These are phyloP conservation scores for Mucor mucedo DNA, from an alignment of 371 early-diverging fungal genomes.

Conservation along the genomic window DNA sequence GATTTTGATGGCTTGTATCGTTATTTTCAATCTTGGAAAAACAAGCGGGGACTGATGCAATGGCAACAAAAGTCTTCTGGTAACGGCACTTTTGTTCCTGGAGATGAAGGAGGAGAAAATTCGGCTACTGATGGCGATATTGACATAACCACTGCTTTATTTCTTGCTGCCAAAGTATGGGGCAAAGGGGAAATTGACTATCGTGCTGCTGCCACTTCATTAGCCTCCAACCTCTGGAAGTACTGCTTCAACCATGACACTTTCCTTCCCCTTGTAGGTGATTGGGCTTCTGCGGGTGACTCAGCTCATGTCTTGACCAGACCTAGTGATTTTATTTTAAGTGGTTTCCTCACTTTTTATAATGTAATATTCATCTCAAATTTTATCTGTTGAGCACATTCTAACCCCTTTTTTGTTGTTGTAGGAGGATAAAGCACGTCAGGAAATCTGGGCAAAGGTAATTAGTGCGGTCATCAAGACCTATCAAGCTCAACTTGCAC, in stretches of 20 bases:
- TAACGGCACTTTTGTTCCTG: constrained; percentile 45
- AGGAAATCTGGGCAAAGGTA: constrained; percentile 57
- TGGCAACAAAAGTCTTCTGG: constrained; percentile 62
- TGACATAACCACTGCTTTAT: constrained; percentile 63
- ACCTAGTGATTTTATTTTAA: constrained; percentile 66
- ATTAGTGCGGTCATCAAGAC: constrained; percentile 53
- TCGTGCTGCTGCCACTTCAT: constrained; percentile 44
- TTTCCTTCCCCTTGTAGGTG: constrained; percentile 62
- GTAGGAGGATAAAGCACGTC: constrained; percentile 56
- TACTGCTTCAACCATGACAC: constrained; percentile 64
- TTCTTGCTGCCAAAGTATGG: constrained; percentile 63
- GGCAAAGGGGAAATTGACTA: constrained; percentile 55
- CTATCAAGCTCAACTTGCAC: constrained; percentile 43
- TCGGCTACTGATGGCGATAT: constrained; percentile 70
- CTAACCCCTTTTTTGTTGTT: neutral
- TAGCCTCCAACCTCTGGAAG: constrained; percentile 57
- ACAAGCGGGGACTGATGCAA: constrained; percentile 61
- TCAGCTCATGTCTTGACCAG: constrained; percentile 58
- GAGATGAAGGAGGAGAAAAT: constrained; percentile 56
- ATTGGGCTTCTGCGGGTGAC: constrained; percentile 64
- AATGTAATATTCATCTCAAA: constrained; percentile 26
- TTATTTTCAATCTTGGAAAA: constrained; percentile 60
- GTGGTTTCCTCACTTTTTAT: constrained; percentile 61
- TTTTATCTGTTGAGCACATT: neutral
- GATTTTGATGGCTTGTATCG: constrained; percentile 66